These are phyloP conservation scores for Orbilia blumenaviensis DNA, from an alignment of 2,329 filamentous ascomycete species.

Conservation along the genomic window DNA sequence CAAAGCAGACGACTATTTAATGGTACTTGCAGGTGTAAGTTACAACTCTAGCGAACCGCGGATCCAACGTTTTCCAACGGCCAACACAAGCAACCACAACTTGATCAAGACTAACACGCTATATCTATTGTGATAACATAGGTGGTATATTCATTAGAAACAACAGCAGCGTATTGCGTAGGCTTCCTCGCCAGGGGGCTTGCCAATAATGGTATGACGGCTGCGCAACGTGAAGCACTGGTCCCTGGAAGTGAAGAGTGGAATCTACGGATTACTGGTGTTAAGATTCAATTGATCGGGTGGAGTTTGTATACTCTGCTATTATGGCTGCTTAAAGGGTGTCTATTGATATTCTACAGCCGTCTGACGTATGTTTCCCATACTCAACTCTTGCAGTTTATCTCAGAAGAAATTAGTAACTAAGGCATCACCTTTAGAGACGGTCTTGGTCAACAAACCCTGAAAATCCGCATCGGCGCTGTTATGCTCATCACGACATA, in stretches of 20 bases:
- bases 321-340: conserved; percentile 67
- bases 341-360: conserved; percentile 68
- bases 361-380: conserved; percentile 63
- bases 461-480: conserved; percentile 66
- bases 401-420: not conserved
- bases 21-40: conserved; percentile 67
- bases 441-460: conserved; percentile 61
- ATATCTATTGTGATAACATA: conserved; percentile 56
- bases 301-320: conserved; percentile 68
- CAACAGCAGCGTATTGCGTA: conserved; percentile 65
- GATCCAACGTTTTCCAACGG: conserved; percentile 5
- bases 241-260: conserved; percentile 64
- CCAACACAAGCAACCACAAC: not conserved
- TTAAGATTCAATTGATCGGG: conserved; percentile 66
- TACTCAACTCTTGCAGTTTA: no score
- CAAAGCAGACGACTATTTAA: conserved; percentile 69
- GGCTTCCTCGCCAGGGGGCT: conserved; percentile 65
- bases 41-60: not conserved
- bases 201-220: conserved; percentile 69
- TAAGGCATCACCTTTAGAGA: conserved; percentile 58
- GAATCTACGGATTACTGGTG: conserved; percentile 65
- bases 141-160: conserved; percentile 66
- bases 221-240: conserved; percentile 64
- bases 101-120: not conserved
- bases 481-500: conserved; percentile 65